These are phyloP conservation scores for Psilocybe sp. DNA, from an alignment of 768 basidiomycete genomes.

Conservation along the genomic window DNA sequence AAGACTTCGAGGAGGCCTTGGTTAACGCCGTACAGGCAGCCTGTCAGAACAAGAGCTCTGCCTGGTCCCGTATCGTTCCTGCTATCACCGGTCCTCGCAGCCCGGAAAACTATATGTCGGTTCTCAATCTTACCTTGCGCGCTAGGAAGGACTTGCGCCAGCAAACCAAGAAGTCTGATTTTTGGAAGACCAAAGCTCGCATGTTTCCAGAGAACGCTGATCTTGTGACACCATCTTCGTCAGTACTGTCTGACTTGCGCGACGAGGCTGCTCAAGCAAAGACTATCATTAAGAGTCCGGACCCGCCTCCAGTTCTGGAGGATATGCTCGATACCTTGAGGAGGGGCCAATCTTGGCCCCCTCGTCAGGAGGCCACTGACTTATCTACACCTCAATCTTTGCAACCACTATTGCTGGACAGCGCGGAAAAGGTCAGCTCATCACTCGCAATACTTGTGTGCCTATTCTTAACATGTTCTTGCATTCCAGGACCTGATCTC, in stretches of 20 bases:
- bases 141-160: constrained; percentile 39
- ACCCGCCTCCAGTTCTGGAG: constrained; percentile 2
- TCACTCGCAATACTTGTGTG: too few relatives aligned
- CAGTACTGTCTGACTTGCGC: constrained; percentile 29
- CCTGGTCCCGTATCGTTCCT: constrained; percentile 42
- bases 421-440: too few relatives aligned
- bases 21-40: constrained; percentile 42
- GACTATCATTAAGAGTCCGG: constrained; percentile 19
- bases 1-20: constrained; percentile 37
- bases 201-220: constrained; percentile 19
- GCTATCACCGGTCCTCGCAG: constrained; percentile 31
- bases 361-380: not conserved
- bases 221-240: constrained; percentile 33
- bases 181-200: constrained; percentile 43
- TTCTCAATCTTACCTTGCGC: constrained; percentile 42
- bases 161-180: constrained; percentile 33
- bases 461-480: too few relatives aligned
- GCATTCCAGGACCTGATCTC: too few relatives aligned
- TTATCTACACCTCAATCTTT: not conserved
- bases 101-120: constrained; percentile 42
- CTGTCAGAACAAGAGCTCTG: constrained; percentile 30
- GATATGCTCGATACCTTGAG: constrained; percentile 7
- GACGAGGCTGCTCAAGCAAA: constrained; percentile 23
- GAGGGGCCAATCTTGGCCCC: not conserved
- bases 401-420: too few relatives aligned